Evolutionary conservation across 1,139 yeast genomes (phyloP), one percentile per base, ranked within the genome.

Genomic region (Saccharomyces hybrid): DNA sequence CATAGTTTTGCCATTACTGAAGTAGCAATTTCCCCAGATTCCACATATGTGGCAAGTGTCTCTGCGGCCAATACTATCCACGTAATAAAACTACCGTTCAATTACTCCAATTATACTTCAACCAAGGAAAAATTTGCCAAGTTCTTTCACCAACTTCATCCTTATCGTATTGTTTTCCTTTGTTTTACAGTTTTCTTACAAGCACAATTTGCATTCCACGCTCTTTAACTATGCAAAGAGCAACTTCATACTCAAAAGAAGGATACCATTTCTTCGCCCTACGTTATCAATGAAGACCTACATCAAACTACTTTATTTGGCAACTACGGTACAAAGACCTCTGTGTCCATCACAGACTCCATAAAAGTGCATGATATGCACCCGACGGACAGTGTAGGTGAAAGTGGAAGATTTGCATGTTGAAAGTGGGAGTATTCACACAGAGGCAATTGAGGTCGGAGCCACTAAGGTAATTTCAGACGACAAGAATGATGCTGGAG

Each of bases 1-100:
- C 97, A 91, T 68, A 75, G 79, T 11, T 88, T 89, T 71, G 95
- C 97, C 9, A 83, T 91, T 52, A 91, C 97, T 0, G 78, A 82
- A 53, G 81, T 88, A 7, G 75, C 82, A 0, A 82, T 90, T 57
- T 84, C 88, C 14, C 84, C 88, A 7, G 78, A 82, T 61, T 91
- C 93, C n/a, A 74, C 79, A 38, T 75, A 79, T 55, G 73, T 90
- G 52, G 95, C 90, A 1, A 81, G 93, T 14, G 86, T 85, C 0
- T 86, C 95, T 50, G 96, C 95, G 2, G 89, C 95, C 2, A 86
- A 88, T 59, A 79, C 89, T 0, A 79, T 91, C 34, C 82, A 78
- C 59, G 81, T 89, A 11, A 73, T 83, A 58, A 77, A 75, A 57
- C 70, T 88, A 16, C 91, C 95, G 2, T 72, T 71, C 6, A 77